Percentiles rank a stretch among this genome's conserved stretches.
phyloP scores from a whole-genome alignment of 2,329 filamentous ascomycete species.

The Westerdykella aurantiaca region DNA sequence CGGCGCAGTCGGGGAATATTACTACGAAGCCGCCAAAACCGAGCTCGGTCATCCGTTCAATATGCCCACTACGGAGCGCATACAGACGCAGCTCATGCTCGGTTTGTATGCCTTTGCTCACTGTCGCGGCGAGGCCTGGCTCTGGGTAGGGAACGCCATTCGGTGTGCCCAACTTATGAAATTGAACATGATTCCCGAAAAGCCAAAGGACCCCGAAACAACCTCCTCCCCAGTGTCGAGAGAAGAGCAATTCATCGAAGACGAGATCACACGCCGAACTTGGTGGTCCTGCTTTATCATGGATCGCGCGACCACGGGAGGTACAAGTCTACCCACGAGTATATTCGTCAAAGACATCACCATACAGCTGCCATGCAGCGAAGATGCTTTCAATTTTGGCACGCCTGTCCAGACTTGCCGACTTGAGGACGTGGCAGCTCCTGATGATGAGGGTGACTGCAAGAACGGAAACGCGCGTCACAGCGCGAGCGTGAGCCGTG shows the following conservation, averaged over 20 bases:
- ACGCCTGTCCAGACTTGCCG: slow-evolving; percentile 52
- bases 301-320: slow-evolving; percentile 63
- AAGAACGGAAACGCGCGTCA: not conserved
- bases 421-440: slow-evolving; percentile 25
- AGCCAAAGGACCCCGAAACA: slow-evolving; percentile 1
- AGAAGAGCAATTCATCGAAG: slow-evolving; percentile 48
- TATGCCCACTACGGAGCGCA: slow-evolving; percentile 54
- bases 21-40: slow-evolving; percentile 57
- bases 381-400: slow-evolving; percentile 58
- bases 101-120: slow-evolving; percentile 68
- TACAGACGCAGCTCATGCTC: slow-evolving; percentile 65
- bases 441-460: not conserved
- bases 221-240: slow-evolving; percentile 6
- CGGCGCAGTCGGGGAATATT: slow-evolving; percentile 49
- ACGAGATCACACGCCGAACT: slow-evolving; percentile 61
- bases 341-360: slow-evolving; percentile 55
- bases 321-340: slow-evolving; percentile 55
- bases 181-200: not conserved
- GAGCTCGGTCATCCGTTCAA: slow-evolving; percentile 40
- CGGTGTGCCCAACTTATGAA: slow-evolving; percentile 47
- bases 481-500: not conserved
- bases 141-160: slow-evolving; percentile 56
- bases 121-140: slow-evolving; percentile 59
- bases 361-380: slow-evolving; percentile 63
- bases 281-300: slow-evolving; percentile 72